Conservation (phyloP, 2,329 filamentous ascomycete genomes). For the Cytospora piceicola region DNA sequence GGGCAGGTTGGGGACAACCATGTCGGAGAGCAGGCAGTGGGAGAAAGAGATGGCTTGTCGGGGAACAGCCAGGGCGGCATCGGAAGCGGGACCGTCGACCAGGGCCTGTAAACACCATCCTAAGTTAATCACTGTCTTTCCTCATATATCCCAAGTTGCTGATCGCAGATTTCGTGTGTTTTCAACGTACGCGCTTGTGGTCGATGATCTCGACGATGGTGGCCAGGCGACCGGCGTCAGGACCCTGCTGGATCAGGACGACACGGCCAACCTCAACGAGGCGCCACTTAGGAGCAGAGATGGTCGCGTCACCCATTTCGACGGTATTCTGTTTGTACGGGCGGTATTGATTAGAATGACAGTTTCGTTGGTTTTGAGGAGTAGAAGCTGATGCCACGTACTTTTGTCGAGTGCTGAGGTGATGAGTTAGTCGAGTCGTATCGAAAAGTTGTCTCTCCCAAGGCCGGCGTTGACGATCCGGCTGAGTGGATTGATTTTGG, state of each 20-base stretch:
- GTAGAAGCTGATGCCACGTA: constrained; percentile 18
- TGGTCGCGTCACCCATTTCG: constrained; percentile 81
- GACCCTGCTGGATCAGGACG: constrained; percentile 85
- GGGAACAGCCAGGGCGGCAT: constrained; percentile 77
- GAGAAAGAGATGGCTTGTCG: constrained; percentile 85
- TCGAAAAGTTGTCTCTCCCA: constrained; percentile 20
- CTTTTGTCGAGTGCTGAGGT: constrained; percentile 24
- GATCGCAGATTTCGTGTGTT: constrained; percentile 18
- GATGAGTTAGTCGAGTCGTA: constrained; percentile 26
- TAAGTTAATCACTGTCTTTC: constrained; percentile 38
- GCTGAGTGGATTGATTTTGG: constrained; percentile 25
- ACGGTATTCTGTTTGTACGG: constrained; percentile 55
- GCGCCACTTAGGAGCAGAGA: constrained; percentile 86
- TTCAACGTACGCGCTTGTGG: constrained; percentile 94
- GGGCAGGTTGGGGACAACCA: constrained; percentile 84
- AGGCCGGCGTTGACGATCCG: constrained; percentile 26
- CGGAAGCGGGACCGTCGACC: constrained; percentile 89
- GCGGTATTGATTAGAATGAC: constrained; percentile 36
- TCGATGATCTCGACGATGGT: constrained; percentile 99
- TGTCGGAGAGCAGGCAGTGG: constrained; percentile 84
- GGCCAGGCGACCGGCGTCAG: constrained; percentile 83
- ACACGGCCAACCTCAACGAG: constrained; percentile 98
- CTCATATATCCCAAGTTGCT: constrained; percentile 20
- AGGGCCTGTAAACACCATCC: constrained; percentile 68
- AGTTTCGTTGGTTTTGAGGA: constrained; percentile 13